These are phyloP conservation scores for Geotrichum reessii DNA, from an alignment of 1,139 yeast genomes.

Conservation along the genomic window DNA sequence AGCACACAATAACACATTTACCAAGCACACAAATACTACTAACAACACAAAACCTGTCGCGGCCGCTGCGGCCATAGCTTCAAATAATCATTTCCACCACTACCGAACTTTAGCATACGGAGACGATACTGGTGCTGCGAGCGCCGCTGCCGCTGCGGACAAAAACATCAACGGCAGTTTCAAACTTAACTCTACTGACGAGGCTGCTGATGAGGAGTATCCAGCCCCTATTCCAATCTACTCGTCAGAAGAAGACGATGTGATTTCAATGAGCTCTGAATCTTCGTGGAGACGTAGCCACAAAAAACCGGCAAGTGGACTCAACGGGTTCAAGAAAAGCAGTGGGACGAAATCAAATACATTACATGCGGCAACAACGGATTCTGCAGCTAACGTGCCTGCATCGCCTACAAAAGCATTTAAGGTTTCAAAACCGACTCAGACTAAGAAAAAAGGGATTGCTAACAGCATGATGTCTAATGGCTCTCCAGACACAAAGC, in stretches of 20 bases:
- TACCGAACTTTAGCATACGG: neutral
- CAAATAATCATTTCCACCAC: neutral
- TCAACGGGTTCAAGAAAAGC: neutral
- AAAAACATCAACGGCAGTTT: neutral
- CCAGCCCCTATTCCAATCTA: neutral
- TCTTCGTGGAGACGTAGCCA: conserved; percentile 2
- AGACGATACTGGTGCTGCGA: neutral
- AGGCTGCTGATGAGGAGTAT: conserved; percentile 2
- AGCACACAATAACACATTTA: neutral
- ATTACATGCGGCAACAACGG: neutral
- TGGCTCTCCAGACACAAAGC: neutral
- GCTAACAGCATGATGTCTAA: neutral
- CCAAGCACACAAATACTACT: neutral
- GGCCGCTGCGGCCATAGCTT: neutral
- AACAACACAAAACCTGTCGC: neutral
- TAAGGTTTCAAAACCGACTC: conserved; percentile 2
- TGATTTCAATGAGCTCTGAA: conserved; percentile 21
- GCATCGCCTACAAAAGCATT: conserved; percentile 20
- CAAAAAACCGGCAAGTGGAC: neutral
- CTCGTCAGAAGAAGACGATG: conserved; percentile 26
- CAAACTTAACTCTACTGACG: neutral
- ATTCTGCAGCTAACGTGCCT: conserved; percentile 1
- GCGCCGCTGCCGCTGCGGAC: neutral
- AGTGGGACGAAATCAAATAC: neutral
- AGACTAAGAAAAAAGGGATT: neutral